Percentiles rank a stretch among this genome's conserved stretches.
phyloP scores from a whole-genome alignment of 305 asterid genomes.

The Petunia hybrid region DNA sequence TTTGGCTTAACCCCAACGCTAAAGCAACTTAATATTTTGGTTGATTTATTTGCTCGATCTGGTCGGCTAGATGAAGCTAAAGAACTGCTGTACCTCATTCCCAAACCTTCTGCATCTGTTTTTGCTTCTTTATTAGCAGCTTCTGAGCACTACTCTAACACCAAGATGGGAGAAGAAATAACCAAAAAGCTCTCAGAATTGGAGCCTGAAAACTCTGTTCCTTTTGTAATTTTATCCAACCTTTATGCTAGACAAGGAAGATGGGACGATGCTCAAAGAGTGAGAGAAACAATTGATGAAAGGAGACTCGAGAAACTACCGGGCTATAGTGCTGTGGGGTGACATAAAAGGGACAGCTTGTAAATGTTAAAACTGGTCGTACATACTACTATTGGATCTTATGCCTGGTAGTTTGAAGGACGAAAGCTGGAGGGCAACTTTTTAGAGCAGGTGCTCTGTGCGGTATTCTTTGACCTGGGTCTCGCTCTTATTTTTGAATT shows the following conservation, averaged over 20 bases:
- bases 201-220: conserved; percentile 74
- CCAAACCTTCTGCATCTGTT: conserved; percentile 54
- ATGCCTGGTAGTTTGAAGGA: neutral
- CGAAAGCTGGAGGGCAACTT: no score
- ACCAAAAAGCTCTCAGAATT: conserved; percentile 57
- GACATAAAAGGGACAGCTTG: conserved; percentile 37
- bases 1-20: conserved; percentile 66
- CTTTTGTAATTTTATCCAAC: conserved; percentile 83
- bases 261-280: conserved; percentile 76
- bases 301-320: conserved; percentile 64
- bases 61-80: conserved; percentile 79
- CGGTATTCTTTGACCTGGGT: no score
- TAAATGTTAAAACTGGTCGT: neutral
- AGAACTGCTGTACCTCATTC: conserved; percentile 59
- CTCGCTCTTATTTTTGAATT: neutral
- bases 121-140: conserved; percentile 73
- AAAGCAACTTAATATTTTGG: conserved; percentile 64
- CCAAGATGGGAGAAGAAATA: conserved; percentile 67
- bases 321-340: conserved; percentile 61
- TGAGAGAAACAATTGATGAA: conserved; percentile 62
- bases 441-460: no score
- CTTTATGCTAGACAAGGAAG: conserved; percentile 81
- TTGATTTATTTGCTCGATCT: conserved; percentile 79
- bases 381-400: conserved; percentile 16
- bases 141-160: conserved; percentile 60